Percentiles rank a stretch among this genome's conserved stretches.
phyloP scores from a whole-genome alignment of 768 basidiomycete species.

The Sarcodon aspratus region DNA sequence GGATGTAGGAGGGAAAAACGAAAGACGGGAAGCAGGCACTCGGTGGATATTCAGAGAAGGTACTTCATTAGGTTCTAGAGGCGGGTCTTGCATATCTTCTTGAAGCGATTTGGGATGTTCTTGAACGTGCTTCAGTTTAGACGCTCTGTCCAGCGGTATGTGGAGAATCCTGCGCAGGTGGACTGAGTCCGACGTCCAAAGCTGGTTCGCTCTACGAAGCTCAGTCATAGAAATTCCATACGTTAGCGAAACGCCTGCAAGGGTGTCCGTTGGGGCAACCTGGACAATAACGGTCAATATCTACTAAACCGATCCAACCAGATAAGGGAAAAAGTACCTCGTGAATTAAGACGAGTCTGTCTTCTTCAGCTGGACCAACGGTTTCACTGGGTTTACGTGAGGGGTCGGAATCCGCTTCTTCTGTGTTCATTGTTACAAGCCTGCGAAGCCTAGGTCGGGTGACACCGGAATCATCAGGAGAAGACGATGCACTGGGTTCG shows the following conservation, averaged over 20 bases:
- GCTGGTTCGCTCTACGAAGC: constrained; percentile 78
- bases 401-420: too few species aligned
- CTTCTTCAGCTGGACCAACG: too few species aligned
- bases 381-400: too few species aligned
- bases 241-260: constrained; percentile 80
- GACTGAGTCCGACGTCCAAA: constrained; percentile 91
- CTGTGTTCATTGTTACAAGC: too few species aligned
- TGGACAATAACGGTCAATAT: constrained; percentile 13
- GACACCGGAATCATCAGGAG: too few species aligned
- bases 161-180: constrained; percentile 76
- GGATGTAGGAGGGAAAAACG: constrained; percentile 19
- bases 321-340: too few species aligned
- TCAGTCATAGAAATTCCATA: constrained; percentile 81
- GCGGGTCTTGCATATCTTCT: background rate
- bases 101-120: background rate
- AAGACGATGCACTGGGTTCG: too few species aligned
- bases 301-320: too few species aligned
- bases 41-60: constrained; percentile 9
- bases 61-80: background rate
- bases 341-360: too few species aligned
- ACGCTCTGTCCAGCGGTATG: constrained; percentile 59
- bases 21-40: constrained; percentile 18
- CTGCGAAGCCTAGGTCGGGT: too few species aligned
- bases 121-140: constrained; percentile 29
- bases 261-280: constrained; percentile 68